Base-by-base conservation (phyloP, 306 rosid genomes). In the Lathyrus tuberosus region DNA sequence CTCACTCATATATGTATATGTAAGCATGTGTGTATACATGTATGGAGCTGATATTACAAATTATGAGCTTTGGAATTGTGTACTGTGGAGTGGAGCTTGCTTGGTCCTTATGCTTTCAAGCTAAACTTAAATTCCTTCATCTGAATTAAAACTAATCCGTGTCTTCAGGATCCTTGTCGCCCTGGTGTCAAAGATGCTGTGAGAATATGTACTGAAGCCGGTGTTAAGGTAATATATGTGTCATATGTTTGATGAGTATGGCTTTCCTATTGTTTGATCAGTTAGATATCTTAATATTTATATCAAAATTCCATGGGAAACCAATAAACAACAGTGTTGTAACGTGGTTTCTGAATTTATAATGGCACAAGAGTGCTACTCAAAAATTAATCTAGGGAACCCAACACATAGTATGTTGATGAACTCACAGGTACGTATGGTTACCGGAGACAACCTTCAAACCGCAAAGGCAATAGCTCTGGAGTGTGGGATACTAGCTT, bases 381-480 rank as follows among this genome's bases (percentile, higher is more conserved):
- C 26, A 43, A 30, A 79, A 72, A 76, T 76, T n/a, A 68, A 69
- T 63, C 17, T 31, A 58, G 62, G 58, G 56, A 58, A 75, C 78
- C 73, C 48, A 78, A 70, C 73, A 66, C 28, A 46, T 74, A 44
- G 11, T 49, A 28, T 67, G 16, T 71, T 61, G 75, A 24, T 58
- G 14, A 62, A 65, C 56, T 75, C 77, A 37, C 79, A 94, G 98
- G 98, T 94, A 35, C 90, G 98, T 72, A 94, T 94, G 98, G 97
- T 94, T 72, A 94, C 98, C 0, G 98, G 97, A 52, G 98, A 94
- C 81, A 94, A 94, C 80, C 83, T 94, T 71, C 97, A 88, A 71
- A 94, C 97, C 30, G 98, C 97, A 42, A 94, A 85, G 85, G 98
- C 98, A 72, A 94, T 90, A 35, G 96, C 98, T 48, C 53, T 94